Evolutionary conservation across 139 green algal genomes (phyloP), one percentile per base, ranked within the genome.

Genomic region (Nannochloris sp.): DNA sequence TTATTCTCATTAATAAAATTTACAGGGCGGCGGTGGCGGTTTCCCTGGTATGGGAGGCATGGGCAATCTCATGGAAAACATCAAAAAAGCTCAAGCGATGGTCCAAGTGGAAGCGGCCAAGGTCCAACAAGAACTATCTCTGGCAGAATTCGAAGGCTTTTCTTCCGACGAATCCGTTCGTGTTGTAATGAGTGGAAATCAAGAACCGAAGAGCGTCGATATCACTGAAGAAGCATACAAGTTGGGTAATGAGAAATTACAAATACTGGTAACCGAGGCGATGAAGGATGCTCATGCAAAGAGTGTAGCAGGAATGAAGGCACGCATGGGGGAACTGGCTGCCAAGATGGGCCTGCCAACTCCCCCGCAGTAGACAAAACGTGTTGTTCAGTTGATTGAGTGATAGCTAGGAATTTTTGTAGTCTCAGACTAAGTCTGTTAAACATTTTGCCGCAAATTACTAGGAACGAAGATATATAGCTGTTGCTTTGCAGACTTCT

Each of bases 41-140:
- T 85, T 86, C 68, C 82, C 81, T 5, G 56, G 56, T 38, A 85
- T 92, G 47, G 83, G 48, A 57, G 75, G 90, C 68, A 93, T 95
- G 84, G 85, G 78, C 56, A 88, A 89, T 51, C 61, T 95, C 24
- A 94, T 95, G 87, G 86, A 92, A 64, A 87, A 89, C 60, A 85
- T 97, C 32, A 90, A 92, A 78, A 95, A 97, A 71, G 91, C 91
- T 9, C 91, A 97, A 76, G 60, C 81, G 60, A 65, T 97, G 51
- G 89, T 97, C 67, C 89, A 97, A 78, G 80, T 88, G 36, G 91
- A 97, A 76, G 90, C 90, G 13, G 79, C 85, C 23, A 84, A 87
- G 45, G 82, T 96, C 36, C 90, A 97, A 78, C 61, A 84, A 48
- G 90, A 96, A 69, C 80, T 97, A 13, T 84, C 90, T 23, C 72